phyloP scores from a whole-genome alignment of 2,329 filamentous ascomycete genomes.

The Colletotrichum liaoningense region DNA sequence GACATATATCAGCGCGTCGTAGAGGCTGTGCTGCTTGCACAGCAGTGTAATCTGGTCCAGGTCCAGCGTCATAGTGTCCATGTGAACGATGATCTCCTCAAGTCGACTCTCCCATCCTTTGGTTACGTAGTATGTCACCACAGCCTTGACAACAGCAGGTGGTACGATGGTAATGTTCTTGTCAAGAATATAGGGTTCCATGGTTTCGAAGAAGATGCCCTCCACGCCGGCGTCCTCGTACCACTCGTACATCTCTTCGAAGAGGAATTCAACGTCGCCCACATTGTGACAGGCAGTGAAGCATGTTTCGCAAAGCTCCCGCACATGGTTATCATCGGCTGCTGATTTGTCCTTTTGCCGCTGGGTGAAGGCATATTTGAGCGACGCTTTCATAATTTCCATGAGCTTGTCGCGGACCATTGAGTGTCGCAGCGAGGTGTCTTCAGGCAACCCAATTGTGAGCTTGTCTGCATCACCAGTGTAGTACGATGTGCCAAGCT shows the following conservation, averaged over 20 bases:
- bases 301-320: slow-evolving; percentile 83
- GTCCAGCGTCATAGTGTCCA: slow-evolving; percentile 91
- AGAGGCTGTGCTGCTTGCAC: slow-evolving; percentile 91
- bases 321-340: slow-evolving; percentile 70
- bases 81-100: slow-evolving; percentile 94
- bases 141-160: slow-evolving; percentile 84
- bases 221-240: slow-evolving; percentile 82
- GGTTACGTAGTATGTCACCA: slow-evolving; percentile 84
- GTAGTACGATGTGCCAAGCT: slow-evolving; percentile 92
- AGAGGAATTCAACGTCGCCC: slow-evolving; percentile 83
- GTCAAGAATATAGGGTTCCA: slow-evolving; percentile 90
- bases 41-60: slow-evolving; percentile 91
- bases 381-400: slow-evolving; percentile 92
- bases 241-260: slow-evolving; percentile 90
- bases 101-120: slow-evolving; percentile 81
- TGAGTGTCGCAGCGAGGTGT: slow-evolving; percentile 77
- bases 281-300: slow-evolving; percentile 86
- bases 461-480: slow-evolving; percentile 91
- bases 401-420: slow-evolving; percentile 90
- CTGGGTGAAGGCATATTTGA: slow-evolving; percentile 87
- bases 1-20: slow-evolving; percentile 95
- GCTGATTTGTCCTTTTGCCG: slow-evolving; percentile 60
- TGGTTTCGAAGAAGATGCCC: slow-evolving; percentile 84
- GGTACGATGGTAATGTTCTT: slow-evolving; percentile 80
- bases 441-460: slow-evolving; percentile 92